phyloP scores from a whole-genome alignment of 2,329 filamentous ascomycete genomes.

The Aureobasidium pullulans region DNA sequence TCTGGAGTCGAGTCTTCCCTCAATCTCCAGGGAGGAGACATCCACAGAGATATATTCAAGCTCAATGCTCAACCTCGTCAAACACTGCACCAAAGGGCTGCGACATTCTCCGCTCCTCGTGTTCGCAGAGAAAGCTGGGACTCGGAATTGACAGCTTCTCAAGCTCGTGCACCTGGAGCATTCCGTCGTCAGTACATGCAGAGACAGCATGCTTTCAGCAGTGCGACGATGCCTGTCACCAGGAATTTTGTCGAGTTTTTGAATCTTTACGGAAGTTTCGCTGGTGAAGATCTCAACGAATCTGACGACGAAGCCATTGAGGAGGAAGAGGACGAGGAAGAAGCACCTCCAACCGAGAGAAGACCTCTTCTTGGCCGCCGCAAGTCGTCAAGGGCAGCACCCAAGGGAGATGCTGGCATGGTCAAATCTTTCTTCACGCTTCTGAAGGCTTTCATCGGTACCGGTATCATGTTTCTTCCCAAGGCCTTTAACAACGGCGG shows the following conservation, averaged over 20 bases:
- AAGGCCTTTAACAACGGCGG: conserved; percentile 75
- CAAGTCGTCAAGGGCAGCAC: conserved; percentile 41
- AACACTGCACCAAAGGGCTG: conserved; percentile 47
- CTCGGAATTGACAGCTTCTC: conserved; percentile 33
- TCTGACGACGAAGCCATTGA: conserved; percentile 53
- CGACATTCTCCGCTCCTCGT: conserved; percentile 54
- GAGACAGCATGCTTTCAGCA: conserved; percentile 32
- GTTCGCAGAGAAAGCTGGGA: conserved; percentile 20
- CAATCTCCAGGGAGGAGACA: conserved; percentile 66
- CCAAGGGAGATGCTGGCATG: conserved; percentile 58
- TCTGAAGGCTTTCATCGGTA: conserved; percentile 71
- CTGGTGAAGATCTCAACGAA: conserved; percentile 60
- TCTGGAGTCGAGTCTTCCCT: conserved; percentile 54
- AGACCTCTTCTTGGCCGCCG: conserved; percentile 55
- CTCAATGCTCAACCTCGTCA: conserved; percentile 48
- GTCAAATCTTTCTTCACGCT: conserved; percentile 71
- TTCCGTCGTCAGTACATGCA: conserved; percentile 48
- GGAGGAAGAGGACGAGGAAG: conserved; percentile 41
- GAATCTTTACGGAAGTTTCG: conserved; percentile 68
- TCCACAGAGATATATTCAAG: conserved; percentile 71
- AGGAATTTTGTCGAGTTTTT: conserved; percentile 68
- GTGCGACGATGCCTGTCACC: conserved; percentile 49
- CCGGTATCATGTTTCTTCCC: conserved; percentile 74
- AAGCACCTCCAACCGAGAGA: conserved; percentile 51
- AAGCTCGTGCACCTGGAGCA: conserved; percentile 45